Conservation (phyloP, 352 stramenopile genomes). For the Globisporangium rhizosaccharum region DNA sequence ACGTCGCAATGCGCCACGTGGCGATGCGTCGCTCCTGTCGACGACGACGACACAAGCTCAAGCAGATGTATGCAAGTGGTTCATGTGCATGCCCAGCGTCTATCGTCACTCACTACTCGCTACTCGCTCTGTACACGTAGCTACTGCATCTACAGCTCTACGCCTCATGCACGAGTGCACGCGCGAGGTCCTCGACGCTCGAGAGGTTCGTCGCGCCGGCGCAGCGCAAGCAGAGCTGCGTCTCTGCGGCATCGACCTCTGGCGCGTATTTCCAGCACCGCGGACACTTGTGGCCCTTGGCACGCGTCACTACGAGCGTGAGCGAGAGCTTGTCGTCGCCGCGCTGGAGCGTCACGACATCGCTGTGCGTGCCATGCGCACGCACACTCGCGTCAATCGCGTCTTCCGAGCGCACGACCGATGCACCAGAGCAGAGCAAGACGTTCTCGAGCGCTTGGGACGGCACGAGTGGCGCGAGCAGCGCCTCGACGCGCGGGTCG, state of each 20-base stretch:
- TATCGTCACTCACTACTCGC: too few relatives aligned
- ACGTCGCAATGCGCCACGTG: too few relatives aligned
- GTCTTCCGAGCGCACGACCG: slow-evolving; percentile 27
- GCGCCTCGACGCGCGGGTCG: slow-evolving; percentile 27
- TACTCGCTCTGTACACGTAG: too few relatives aligned
- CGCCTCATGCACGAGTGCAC: slow-evolving; percentile 23
- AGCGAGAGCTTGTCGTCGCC: slow-evolving; percentile 39
- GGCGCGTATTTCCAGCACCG: slow-evolving; percentile 84
- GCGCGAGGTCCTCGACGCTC: slow-evolving; percentile 43
- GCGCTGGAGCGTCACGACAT: slow-evolving; percentile 21
- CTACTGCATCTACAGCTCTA: too few relatives aligned
- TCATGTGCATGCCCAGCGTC: too few relatives aligned
- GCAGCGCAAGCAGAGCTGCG: slow-evolving; percentile 51
- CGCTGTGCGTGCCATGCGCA: slow-evolving; percentile 23
- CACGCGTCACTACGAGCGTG: slow-evolving; percentile 47
- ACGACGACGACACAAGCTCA: too few relatives aligned
- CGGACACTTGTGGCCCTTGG: slow-evolving; percentile 80
- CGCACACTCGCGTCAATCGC: slow-evolving; percentile 25
- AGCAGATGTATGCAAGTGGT: too few relatives aligned
- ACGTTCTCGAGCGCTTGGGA: slow-evolving; percentile 72
- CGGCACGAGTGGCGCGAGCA: slow-evolving; percentile 54
- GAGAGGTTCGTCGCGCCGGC: slow-evolving; percentile 36
- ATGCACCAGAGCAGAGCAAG: slow-evolving; percentile 62
- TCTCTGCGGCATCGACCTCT: slow-evolving; percentile 50
- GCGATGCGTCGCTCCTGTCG: too few relatives aligned